Evolutionary conservation across 163 green algal species (phyloP).

Genomic region (Scenedesmus sp.): DNA sequence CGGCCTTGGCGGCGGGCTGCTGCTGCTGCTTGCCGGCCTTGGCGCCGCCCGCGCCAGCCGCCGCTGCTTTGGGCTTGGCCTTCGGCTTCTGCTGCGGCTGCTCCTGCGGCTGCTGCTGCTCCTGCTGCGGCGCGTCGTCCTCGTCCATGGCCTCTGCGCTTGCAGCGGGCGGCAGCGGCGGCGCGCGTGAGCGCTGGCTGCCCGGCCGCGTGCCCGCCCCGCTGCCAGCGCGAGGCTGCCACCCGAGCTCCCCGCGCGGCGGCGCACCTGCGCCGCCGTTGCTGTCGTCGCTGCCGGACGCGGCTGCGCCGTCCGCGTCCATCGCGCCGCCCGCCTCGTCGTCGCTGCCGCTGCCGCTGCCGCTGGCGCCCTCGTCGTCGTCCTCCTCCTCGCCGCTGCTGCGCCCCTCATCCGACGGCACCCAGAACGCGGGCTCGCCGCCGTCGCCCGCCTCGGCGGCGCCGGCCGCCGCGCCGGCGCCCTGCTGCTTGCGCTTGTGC

Average conservation of each 20-base stretch:
- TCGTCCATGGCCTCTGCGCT: conserved; percentile 38
- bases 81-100: conserved; percentile 8
- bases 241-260: neutral
- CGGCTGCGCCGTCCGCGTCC: too few species aligned
- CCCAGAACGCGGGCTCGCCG: neutral
- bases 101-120: conserved; percentile 29
- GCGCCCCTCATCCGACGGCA: neutral
- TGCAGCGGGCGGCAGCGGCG: neutral
- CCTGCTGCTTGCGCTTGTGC: neutral
- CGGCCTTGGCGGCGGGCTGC: too few species aligned
- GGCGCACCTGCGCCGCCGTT: too few species aligned
- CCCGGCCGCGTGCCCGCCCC: neutral
- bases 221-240: neutral
- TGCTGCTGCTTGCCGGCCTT: neutral
- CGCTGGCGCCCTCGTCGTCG: neutral
- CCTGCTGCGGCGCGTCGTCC: conserved; percentile 15
- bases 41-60: neutral
- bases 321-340: too few species aligned
- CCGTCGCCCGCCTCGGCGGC: conserved; percentile 7
- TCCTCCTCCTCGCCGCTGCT: neutral
- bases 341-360: too few species aligned
- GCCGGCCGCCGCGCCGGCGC: conserved; percentile 3
- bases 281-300: too few species aligned
- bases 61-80: neutral
- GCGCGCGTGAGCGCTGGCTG: neutral